Evolutionary conservation across 2,329 filamentous ascomycete species (phyloP), one percentile per base, ranked within the genome.

Genomic region (Delphinella strobiligena): DNA sequence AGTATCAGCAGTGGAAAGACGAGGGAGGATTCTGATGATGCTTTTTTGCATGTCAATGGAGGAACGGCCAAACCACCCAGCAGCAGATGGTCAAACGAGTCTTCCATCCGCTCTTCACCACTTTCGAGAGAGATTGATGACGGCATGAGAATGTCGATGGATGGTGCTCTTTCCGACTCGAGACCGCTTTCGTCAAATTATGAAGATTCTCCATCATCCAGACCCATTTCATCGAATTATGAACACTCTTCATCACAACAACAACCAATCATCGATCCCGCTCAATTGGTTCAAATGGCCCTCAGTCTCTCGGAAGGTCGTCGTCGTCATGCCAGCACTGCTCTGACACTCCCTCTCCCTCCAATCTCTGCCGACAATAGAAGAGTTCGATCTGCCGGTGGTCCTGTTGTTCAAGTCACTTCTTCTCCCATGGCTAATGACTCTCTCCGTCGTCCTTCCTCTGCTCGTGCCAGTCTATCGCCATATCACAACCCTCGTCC

Each of bases 201-300:
- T n/a, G n/a, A n/a, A n/a, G n/a, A n/a, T n/a, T n/a, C n/a, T n/a
- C n/a, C n/a, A n/a, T n/a, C n/a, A n/a, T n/a, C n/a, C n/a, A n/a
- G n/a, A n/a, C n/a, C n/a, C n/a, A n/a, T n/a, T n/a, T n/a, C n/a
- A n/a, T n/a, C n/a, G n/a, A n/a, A n/a, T n/a, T n/a, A n/a, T n/a
- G n/a, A n/a, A n/a, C n/a, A n/a, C n/a, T 15, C 49, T 55, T 12
- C 45, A 55, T 15, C 18, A n/a, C 29, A 37, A 4, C 35, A 40
- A 12, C 33, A 47, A 10, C 39, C 82, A 15, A 77, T 86, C 51
- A 71, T 82, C 44, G 88, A 95, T 53, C 82, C 88, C 5, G 76
- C 81, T 3, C 84, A 94, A 59, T 93, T 96, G 47, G 86, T 96
- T 31, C 87, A 87, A 53, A 83, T 96, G 74, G 89, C 89, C 1